Evolutionary conservation across 108 stramenopile genomes (phyloP).

Genomic region (Pseudonitzschia pungens): DNA sequence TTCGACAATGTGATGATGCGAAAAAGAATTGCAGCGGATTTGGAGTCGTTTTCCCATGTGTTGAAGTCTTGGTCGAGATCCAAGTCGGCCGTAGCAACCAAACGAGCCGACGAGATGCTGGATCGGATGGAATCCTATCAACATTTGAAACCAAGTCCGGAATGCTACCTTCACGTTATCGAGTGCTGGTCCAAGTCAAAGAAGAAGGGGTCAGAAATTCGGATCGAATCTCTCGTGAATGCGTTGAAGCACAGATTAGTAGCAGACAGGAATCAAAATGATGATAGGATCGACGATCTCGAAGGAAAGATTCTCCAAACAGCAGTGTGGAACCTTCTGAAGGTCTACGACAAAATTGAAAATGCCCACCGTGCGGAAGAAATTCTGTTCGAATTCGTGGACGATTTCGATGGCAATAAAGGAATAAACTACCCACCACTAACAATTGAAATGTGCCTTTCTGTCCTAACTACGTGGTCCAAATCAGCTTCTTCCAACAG

Average conservation of each 20-base stretch:
- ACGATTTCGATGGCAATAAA: not conserved
- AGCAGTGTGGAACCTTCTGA: slow-evolving; percentile 13
- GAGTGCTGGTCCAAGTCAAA: slow-evolving; percentile 26
- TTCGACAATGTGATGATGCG: slow-evolving; percentile 2
- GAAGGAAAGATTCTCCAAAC: slow-evolving; percentile 2
- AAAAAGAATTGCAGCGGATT: slow-evolving; percentile 1
- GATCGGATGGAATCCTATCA: not conserved
- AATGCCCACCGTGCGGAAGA: slow-evolving; percentile 35
- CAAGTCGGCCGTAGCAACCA: slow-evolving; percentile 13
- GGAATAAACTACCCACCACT: slow-evolving; percentile 1
- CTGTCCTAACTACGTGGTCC: slow-evolving; percentile 28
- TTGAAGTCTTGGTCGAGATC: slow-evolving; percentile 16
- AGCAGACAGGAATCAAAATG: not conserved
- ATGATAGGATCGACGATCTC: not conserved
- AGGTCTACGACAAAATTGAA: slow-evolving; percentile 18
- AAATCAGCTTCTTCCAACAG: slow-evolving; percentile 25
- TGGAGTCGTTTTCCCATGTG: slow-evolving; percentile 3
- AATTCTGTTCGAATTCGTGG: slow-evolving; percentile 21
- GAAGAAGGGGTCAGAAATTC: slow-evolving; percentile 11
- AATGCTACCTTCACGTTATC: slow-evolving; percentile 15
- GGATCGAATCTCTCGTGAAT: slow-evolving; percentile 18
- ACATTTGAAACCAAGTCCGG: slow-evolving; percentile 14
- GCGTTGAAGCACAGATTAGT: slow-evolving; percentile 1
- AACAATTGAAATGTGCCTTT: slow-evolving; percentile 24
- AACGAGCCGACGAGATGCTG: slow-evolving; percentile 17